Base-by-base conservation (phyloP, 2,329 filamentous ascomycete species). In the Verticillium klebahnii region DNA sequence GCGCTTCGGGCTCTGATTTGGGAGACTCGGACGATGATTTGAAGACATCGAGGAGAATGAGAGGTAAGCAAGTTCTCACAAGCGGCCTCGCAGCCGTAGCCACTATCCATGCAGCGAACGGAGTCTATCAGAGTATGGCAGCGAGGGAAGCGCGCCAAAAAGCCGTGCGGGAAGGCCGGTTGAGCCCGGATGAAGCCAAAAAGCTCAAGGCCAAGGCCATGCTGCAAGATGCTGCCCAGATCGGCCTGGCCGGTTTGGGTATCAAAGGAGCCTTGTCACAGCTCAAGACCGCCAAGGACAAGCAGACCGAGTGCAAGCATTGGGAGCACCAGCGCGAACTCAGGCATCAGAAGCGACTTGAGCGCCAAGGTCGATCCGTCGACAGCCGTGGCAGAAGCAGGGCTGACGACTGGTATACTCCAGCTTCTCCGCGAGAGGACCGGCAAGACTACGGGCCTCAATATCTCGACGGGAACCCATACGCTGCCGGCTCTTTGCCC, bases 11-110 rank as follows among this genome's bases (percentile, higher is more conserved):
- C 37, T 82, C 81, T 23, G 82, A 86, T 67, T 70, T 86, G 57
- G 84, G 83, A 58, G 82, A 86, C 73, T 86, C 84, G 64, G 80
- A 83, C 19, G 82, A 83, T 25, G 84, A 87, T 66, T 78, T 80
- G 70, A 84, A 78, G 71, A 76, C 75, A 64, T 78, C 77, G 40
- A 81, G 77, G 72, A 85, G 83, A 72, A 83, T 86, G 78, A 82
- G 77, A 84, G 83, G 83, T 84, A 86, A 86, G 80, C 83, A 85
- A 77, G 68, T 85, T 63, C 66, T 87, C 62, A 85, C 81, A 60
- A 81, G 82, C 8, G 83, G 82, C 56, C 74, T 86, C 61, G 84
- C 84, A 60, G 78, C 82, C 59, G 81, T 85, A 65, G 84, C 84
- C 69, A 86, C 83, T 67, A 85, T 87, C 67, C 83, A 86, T 72